Evolutionary conservation across 1,284 basidiomycete genomes (phyloP), one percentile per base, ranked within the genome.

Genomic region (Schizopora paradoxa): DNA sequence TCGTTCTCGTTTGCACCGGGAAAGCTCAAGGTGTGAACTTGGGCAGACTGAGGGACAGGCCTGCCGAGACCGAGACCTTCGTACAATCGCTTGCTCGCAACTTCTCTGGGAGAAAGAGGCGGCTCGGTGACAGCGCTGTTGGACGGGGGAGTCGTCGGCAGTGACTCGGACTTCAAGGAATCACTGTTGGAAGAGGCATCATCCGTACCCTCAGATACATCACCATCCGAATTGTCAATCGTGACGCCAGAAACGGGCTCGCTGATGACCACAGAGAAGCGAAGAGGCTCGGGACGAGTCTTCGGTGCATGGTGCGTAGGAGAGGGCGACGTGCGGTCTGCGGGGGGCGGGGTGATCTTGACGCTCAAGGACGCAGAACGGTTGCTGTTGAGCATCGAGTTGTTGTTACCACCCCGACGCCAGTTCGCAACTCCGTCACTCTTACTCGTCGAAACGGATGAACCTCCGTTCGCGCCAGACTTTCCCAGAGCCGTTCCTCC

Each of bases 21-120:
- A 31, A 47, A 47, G 19, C 36, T 47, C n/a, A 44, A 23, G 13
- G 45, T 43, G 13, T 47, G 45, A 23, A 35, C 48, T 3, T 48
- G 43, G 5, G 44, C 49, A 16, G 45, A 46, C 43, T 56, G 58
- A 14, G 74, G 74, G 22, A 66, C 67, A 31, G 81, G 74, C 47
- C 85, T 75, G 36, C 84, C 84, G 43, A 89, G 73, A 11, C 87
- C 84, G 28, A 90, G 74, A 33, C 86, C 86, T 65, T 90, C 87
- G 60, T 86, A 90, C 48, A 88, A 65, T 66, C 86, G 87, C 77
- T 86, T 88, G 28, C 79, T 64, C 11, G 78, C 83, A 61, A 85
- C 85, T 65, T 90, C 87, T 66, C 84, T 81, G 57, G 82, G 79
- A 62, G 83, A 86, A 53, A 87, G 76, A 49, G 79, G 73, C 51